phyloP scores from a whole-genome alignment of 2,329 filamentous ascomycete genomes.

The Xylaria sp. region DNA sequence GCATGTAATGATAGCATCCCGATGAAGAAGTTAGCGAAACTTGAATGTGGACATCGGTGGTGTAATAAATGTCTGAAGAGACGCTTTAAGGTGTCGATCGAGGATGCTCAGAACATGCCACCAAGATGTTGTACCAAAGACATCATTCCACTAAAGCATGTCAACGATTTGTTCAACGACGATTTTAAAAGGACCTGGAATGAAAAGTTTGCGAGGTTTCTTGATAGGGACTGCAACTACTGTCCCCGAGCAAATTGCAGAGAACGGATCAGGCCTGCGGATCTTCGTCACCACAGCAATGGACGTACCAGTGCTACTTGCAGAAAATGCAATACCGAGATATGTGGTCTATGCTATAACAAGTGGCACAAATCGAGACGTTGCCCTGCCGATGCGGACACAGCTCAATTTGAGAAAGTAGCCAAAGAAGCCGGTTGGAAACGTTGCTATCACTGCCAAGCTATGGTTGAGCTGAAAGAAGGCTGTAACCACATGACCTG shows the following conservation, averaged over 20 bases:
- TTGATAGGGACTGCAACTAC: constrained; percentile 79
- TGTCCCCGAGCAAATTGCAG: constrained; percentile 79
- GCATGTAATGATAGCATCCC: constrained; percentile 77
- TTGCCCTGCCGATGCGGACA: constrained; percentile 78
- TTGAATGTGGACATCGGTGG: constrained; percentile 84
- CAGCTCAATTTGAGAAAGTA: constrained; percentile 70
- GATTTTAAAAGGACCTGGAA: constrained; percentile 85
- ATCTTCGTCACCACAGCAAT: constrained; percentile 67
- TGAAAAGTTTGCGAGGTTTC: constrained; percentile 80
- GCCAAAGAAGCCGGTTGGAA: constrained; percentile 78
- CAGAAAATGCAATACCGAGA: constrained; percentile 75
- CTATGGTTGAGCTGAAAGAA: constrained; percentile 81
- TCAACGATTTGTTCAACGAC: constrained; percentile 77
- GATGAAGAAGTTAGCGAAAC: constrained; percentile 71
- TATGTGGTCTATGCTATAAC: constrained; percentile 78
- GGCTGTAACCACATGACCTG: constrained; percentile 92
- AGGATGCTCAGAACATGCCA: constrained; percentile 84
- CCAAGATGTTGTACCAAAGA: constrained; percentile 81
- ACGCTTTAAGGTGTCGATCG: constrained; percentile 79
- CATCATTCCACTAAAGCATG: constrained; percentile 79
- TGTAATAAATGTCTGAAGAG: constrained; percentile 80
- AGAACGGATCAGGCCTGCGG: constrained; percentile 80
- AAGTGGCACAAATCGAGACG: constrained; percentile 76
- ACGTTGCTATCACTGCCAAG: constrained; percentile 77
- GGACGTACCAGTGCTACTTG: constrained; percentile 77